These are phyloP conservation scores for Trametes hirsuta DNA, from an alignment of 1,284 basidiomycete species.

Conservation along the genomic window DNA sequence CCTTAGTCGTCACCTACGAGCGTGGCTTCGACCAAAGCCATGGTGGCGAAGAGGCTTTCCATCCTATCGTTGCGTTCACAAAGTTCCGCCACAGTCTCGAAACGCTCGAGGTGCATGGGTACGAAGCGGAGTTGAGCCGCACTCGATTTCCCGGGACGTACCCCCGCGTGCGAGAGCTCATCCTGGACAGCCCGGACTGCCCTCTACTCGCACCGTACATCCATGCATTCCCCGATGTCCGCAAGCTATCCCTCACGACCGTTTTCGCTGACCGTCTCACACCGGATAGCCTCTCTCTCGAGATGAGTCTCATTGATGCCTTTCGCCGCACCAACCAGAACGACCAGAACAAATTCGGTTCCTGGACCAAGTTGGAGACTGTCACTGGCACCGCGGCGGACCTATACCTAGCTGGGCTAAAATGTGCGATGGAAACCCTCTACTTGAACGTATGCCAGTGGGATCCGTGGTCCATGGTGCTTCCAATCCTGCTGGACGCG, in stretches of 20 bases:
- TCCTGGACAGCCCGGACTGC: conserved; percentile 5
- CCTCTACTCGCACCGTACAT: conserved; percentile 9
- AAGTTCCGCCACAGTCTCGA: conserved; percentile 1
- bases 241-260: conserved; percentile 3
- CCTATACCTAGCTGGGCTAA: conserved; percentile 4
- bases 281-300: not conserved
- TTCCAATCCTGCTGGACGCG: not conserved
- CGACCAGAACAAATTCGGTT: not conserved
- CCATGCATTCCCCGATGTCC: conserved; percentile 2
- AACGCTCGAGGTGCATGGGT: not conserved
- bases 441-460: not conserved
- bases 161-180: conserved; percentile 1
- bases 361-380: conserved; percentile 8
- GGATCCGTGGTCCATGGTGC: not conserved
- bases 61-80: conserved; percentile 1
- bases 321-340: not conserved
- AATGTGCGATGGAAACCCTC: conserved; percentile 1
- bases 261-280: not conserved
- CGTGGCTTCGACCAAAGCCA: not conserved
- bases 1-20: conserved; percentile 2
- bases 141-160: not conserved
- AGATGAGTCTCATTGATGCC: not conserved
- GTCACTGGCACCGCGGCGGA: conserved; percentile 3
- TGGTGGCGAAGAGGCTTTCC: not conserved
- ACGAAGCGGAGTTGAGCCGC: conserved; percentile 2